A percentile compares a stretch with the other conserved stretches of the same genome.
phyloP scores from a whole-genome alignment of 163 green algal species.

The Scenedesmus sp. region DNA sequence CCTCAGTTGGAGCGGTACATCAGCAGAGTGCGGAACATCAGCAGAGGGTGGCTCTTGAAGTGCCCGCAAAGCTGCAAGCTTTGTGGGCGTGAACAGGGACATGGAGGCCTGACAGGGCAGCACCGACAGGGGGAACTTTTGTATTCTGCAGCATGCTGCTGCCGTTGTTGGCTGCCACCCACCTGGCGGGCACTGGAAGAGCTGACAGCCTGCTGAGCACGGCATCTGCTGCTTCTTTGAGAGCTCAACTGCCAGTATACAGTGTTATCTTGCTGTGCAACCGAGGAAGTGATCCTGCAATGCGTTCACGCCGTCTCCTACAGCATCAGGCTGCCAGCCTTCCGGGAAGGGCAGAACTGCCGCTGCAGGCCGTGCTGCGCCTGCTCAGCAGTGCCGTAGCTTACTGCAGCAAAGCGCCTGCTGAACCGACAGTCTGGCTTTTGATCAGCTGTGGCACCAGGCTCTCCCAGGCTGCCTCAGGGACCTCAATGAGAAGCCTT shows the following conservation, averaged over 20 bases:
- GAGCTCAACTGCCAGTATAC: too few species aligned
- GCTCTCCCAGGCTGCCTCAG: not conserved
- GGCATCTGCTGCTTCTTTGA: not conserved
- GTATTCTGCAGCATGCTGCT: not conserved
- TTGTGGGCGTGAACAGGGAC: too few species aligned
- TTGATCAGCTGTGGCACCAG: not conserved
- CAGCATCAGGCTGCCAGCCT: not conserved
- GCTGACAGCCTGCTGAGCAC: not conserved
- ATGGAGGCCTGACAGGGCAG: not conserved
- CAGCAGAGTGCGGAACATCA: not conserved
- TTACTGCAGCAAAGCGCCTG: not conserved
- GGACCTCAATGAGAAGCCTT: not conserved
- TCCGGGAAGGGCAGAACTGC: not conserved
- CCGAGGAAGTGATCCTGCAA: not conserved
- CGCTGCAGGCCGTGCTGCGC: not conserved
- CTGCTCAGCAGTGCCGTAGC: not conserved
- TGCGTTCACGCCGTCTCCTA: not conserved
- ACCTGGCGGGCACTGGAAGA: not conserved
- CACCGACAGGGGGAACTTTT: not conserved
- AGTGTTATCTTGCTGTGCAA: not conserved
- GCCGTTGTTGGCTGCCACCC: not conserved
- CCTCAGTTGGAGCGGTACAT: not conserved
- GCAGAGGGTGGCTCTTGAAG: not conserved
- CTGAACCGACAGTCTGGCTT: not conserved
- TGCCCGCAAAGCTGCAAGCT: too few species aligned